These are phyloP conservation scores for Diversispora epigaea DNA, from an alignment of 192 early-diverging fungal species.

Conservation along the genomic window DNA sequence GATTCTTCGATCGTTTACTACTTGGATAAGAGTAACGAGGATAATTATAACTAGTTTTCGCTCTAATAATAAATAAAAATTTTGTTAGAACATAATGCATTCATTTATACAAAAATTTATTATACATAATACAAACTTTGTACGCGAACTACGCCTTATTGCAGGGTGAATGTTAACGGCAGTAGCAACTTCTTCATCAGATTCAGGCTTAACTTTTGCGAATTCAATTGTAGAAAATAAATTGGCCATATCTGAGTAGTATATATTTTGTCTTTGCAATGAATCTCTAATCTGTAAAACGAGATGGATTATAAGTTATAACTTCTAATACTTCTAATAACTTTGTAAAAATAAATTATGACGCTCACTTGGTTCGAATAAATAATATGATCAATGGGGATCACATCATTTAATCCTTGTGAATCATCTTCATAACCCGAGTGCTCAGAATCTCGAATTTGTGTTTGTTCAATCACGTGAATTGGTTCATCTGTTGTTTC, in stretches of 20 bases:
- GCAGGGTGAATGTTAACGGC: background rate
- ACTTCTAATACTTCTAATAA: too few relatives aligned
- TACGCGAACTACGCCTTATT: background rate
- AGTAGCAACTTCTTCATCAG: background rate
- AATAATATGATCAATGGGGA: too few relatives aligned
- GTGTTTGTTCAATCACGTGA: too few relatives aligned
- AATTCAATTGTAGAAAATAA: background rate
- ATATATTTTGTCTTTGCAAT: background rate
- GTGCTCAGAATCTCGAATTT: too few relatives aligned
- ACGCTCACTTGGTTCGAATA: too few relatives aligned
- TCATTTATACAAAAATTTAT: background rate
- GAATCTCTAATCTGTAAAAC: background rate
- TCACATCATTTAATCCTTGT: too few relatives aligned
- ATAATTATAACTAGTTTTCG: background rate
- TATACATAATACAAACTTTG: background rate
- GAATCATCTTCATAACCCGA: too few relatives aligned
- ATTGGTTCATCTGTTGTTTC: too few relatives aligned
- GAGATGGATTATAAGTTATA: too few relatives aligned
- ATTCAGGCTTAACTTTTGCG: background rate
- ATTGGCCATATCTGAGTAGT: background rate
- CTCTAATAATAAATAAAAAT: background rate
- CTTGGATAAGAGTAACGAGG: background rate
- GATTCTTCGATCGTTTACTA: constrained; percentile 1
- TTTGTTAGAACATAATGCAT: too few relatives aligned
- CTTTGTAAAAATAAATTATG: too few relatives aligned